A percentile compares a stretch with the other conserved stretches of the same genome.
Conservation (phyloP, 2,329 filamentous ascomycete species). For the Botrytis galanthina region DNA sequence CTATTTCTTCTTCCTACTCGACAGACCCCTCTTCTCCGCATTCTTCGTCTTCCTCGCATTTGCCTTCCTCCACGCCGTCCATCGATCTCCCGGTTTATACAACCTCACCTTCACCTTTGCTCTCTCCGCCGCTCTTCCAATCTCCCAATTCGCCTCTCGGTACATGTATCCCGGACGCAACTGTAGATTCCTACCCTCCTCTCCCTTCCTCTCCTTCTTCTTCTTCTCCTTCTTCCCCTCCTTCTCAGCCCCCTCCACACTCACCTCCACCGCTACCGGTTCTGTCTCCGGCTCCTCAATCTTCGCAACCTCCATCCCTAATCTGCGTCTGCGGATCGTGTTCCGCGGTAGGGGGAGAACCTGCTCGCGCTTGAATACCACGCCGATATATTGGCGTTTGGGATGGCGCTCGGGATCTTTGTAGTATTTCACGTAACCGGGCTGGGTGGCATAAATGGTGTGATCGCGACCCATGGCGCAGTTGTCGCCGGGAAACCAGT, state of each 20-base stretch:
- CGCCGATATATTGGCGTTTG: conserved; percentile 89
- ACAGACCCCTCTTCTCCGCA: conserved; percentile 53
- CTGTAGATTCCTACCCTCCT: conserved; percentile 40
- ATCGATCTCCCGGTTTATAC: conserved; percentile 55
- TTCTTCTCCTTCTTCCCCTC: conserved; percentile 24
- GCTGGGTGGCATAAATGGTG: conserved; percentile 82
- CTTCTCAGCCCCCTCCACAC: conserved; percentile 20
- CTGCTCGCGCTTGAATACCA: conserved; percentile 80
- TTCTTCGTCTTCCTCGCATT: conserved; percentile 48
- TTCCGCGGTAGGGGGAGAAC: conserved; percentile 74
- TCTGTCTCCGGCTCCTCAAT: conserved; percentile 40
- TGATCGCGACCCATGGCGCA: conserved; percentile 93
- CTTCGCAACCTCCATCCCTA: conserved; percentile 66
- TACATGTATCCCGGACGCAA: conserved; percentile 60
- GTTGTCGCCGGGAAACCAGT: conserved; percentile 95
- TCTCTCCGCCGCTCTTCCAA: conserved; percentile 61
- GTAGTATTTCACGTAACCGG: conserved; percentile 97
- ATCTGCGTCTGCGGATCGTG: conserved; percentile 68
- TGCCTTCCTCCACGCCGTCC: conserved; percentile 63
- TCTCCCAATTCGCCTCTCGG: conserved; percentile 65
- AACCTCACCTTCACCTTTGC: conserved; percentile 56
- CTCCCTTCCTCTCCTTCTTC: conserved; percentile 36
- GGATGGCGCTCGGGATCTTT: conserved; percentile 79
- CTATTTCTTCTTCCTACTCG: conserved; percentile 41
- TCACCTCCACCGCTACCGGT: conserved; percentile 11